These are phyloP conservation scores for Thielaviopsis cerberus DNA, from an alignment of 2,329 filamentous ascomycete species.

Conservation along the genomic window DNA sequence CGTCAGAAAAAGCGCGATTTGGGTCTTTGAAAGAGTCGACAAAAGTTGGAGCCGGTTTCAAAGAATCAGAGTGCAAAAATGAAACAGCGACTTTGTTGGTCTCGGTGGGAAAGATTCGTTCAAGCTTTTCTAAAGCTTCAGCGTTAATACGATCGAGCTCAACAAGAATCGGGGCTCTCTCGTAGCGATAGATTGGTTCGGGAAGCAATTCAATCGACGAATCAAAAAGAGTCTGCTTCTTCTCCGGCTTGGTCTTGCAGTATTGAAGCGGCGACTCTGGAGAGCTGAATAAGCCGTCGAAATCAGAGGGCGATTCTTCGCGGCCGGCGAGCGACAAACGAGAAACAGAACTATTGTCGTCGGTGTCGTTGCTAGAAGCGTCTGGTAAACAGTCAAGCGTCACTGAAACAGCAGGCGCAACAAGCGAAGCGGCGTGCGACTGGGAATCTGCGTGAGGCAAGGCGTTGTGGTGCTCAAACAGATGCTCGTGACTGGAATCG, in stretches of 20 bases:
- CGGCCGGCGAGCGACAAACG: not conserved
- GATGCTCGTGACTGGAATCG: not conserved
- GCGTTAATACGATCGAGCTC: not conserved
- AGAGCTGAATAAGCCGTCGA: not conserved
- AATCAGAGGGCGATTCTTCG: not conserved
- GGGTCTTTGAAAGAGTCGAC: slow-evolving; percentile 13
- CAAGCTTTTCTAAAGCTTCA: not conserved
- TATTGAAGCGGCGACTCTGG: not conserved
- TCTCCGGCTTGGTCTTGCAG: not conserved
- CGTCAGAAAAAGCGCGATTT: slow-evolving; percentile 15
- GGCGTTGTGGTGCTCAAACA: not conserved
- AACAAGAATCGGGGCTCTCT: not conserved
- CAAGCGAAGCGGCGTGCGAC: not conserved
- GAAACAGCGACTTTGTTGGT: not conserved
- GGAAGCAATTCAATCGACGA: not conserved
- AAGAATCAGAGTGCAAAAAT: no score
- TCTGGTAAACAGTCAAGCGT: not conserved
- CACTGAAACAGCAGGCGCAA: not conserved
- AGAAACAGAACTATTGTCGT: not conserved
- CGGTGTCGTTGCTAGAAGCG: not conserved
- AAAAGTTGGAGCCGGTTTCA: not conserved
- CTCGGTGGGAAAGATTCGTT: not conserved
- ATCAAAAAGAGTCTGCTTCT: not conserved
- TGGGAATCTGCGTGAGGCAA: not conserved
- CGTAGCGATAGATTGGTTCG: not conserved